Evolutionary conservation across 495 filamentous ascomycete species (phyloP).

Genomic region (Tuber melanosporum): DNA sequence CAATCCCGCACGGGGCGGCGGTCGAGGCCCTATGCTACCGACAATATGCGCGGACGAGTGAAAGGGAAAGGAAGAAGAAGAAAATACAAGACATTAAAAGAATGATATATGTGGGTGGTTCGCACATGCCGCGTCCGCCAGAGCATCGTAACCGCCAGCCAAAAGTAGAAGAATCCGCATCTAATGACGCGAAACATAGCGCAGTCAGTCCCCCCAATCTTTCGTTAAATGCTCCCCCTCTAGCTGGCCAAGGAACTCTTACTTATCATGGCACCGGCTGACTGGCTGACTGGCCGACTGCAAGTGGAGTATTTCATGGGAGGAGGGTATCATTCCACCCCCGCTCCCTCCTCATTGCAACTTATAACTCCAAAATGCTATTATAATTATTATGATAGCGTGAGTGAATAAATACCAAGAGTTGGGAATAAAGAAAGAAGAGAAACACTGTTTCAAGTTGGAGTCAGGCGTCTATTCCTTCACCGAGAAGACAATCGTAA

Average conservation of each 20-base stretch:
- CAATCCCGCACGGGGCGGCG: neutral
- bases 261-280: neutral
- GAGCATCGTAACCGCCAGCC: conserved; percentile 9
- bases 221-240: neutral
- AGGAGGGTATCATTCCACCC: neutral
- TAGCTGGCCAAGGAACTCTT: neutral
- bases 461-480: neutral
- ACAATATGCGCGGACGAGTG: neutral
- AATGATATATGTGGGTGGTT: conserved; percentile 6
- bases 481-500: neutral
- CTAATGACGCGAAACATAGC: conserved; percentile 32
- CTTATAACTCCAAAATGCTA: neutral
- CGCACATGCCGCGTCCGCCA: conserved; percentile 6
- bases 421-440: neutral
- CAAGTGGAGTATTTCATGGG: neutral
- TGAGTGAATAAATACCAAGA: neutral
- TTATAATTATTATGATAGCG: neutral
- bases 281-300: neutral
- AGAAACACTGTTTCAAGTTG: conserved; percentile 1
- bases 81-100: neutral
- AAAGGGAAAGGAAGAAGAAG: neutral
- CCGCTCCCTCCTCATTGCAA: neutral
- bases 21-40: neutral
- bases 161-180: conserved; percentile 33
- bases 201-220: conserved; percentile 6